These are phyloP conservation scores for Tricholoma saponaceum DNA, from an alignment of 768 basidiomycete genomes.

Conservation along the genomic window DNA sequence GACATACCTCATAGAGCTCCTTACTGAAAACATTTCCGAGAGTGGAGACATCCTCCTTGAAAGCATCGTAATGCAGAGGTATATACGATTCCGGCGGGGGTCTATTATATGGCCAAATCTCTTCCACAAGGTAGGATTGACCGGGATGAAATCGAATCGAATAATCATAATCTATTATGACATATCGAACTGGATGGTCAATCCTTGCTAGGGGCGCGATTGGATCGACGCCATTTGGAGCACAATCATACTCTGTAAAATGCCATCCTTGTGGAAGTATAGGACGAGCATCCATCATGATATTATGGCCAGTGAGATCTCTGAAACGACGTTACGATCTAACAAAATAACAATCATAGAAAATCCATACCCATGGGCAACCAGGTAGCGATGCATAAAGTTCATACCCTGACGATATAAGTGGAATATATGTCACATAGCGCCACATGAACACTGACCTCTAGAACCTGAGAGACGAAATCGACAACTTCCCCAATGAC, in stretches of 20 bases:
- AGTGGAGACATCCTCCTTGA: conserved; percentile 9
- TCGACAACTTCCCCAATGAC: too few relatives aligned
- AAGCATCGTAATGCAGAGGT: conserved; percentile 2
- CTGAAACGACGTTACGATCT: conserved; percentile 7
- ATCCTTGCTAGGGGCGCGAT: conserved; percentile 25
- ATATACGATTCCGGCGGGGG: not conserved
- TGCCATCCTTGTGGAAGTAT: conserved; percentile 31
- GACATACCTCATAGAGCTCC: conserved; percentile 17
- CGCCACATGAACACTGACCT: too few relatives aligned
- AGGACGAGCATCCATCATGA: conserved; percentile 34
- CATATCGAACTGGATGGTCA: conserved; percentile 32
- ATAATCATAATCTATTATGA: conserved; percentile 34
- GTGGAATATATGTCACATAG: not conserved
- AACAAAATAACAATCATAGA: not conserved
- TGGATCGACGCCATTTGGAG: conserved; percentile 25
- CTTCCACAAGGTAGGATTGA: conserved; percentile 2
- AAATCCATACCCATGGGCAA: conserved; percentile 26
- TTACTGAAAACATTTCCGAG: conserved; percentile 8
- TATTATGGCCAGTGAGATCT: conserved; percentile 28
- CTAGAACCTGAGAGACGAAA: too few relatives aligned
- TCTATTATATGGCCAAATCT: conserved; percentile 1
- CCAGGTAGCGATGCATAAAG: conserved; percentile 27
- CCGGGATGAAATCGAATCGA: conserved; percentile 18
- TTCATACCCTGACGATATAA: conserved; percentile 19
- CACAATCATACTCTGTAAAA: conserved; percentile 23